Percentiles rank a stretch among this genome's conserved stretches.
Evolutionary conservation across 1,284 basidiomycete species (phyloP).

Genomic region (Heliocybe sulcata): DNA sequence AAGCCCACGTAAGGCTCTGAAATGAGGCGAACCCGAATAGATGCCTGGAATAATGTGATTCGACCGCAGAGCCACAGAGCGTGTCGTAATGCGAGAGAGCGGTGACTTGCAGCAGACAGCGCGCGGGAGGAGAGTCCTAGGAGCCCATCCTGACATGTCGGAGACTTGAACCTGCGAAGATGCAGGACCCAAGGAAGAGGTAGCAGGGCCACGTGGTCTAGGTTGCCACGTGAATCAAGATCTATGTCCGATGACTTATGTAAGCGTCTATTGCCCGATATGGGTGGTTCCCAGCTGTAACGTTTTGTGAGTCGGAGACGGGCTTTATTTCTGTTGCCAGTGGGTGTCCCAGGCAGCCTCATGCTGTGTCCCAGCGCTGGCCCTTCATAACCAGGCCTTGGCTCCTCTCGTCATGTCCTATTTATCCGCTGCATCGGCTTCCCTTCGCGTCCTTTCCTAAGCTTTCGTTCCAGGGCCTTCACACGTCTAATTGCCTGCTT

Average conservation of each 20-base stretch:
- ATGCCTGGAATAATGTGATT: background rate
- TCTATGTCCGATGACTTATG: background rate
- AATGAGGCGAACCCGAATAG: background rate
- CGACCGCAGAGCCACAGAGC: background rate
- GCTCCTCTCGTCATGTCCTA: background rate
- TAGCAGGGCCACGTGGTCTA: background rate
- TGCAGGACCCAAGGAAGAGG: too few relatives aligned
- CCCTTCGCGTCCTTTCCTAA: background rate
- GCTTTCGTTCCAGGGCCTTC: background rate
- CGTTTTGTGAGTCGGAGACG: background rate
- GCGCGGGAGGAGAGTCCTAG: background rate
- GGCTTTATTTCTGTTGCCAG: background rate
- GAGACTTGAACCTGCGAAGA: too few relatives aligned
- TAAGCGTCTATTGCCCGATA: background rate
- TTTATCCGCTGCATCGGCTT: background rate
- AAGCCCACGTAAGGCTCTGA: background rate
- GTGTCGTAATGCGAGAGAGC: background rate
- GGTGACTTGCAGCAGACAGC: background rate
- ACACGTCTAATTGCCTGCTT: background rate
- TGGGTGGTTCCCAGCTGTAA: background rate
- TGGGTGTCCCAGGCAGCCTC: background rate
- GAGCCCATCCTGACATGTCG: background rate
- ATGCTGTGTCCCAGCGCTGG: background rate
- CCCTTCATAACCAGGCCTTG: background rate
- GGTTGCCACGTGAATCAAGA: background rate